Evolutionary conservation across 139 green algal species (phyloP), one percentile per base, ranked within the genome.

Genomic region (Pleodorina starrii): DNA sequence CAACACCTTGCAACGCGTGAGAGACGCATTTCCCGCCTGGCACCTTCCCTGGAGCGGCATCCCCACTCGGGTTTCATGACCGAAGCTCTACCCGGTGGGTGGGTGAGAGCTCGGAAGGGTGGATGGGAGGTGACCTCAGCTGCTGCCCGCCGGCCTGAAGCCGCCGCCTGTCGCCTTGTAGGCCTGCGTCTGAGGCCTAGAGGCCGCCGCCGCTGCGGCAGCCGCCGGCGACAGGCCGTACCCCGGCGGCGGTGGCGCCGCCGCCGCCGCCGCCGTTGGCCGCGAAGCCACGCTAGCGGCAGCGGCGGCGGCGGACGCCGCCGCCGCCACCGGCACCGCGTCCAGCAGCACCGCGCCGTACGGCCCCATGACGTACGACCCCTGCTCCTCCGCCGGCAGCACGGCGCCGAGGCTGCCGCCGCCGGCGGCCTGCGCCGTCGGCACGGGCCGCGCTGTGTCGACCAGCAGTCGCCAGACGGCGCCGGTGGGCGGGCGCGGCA

Each of bases 191-290:
- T 19, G 76, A n/a, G 12, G 32, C 50, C 21, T 48, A 12, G 7
- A 5, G 16, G 9, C 76, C 32, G 32, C 76, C 1, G 44, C 44
- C 43, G 74, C 74, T 25, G 72, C 72, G n/a, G 72, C 72, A 23
- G 76, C 76, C n/a, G 76, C 76, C 4, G 76, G 76, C 46, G 76
- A 84, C 76, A 84, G 50, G 46, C 76, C 76, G 76, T 84, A 84
- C 48, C 76, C 76, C 32, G 76, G 76, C 46, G 76, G 76, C 36
- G 25, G 35, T n/a, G 10, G 77, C 35, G 32, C 35, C 77, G 51
- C 35, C 50, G 51, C 3, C 51, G 51, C 77, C 77, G 35, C 38
- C 54, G 78, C 54, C 57, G 54, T 35, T 23, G 23, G 36, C 50
- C 19, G 5, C 4, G 12, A 25, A 27, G n/a, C 4, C 36, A 12